Base-by-base conservation (phyloP, 805 yeast species). In the Candida coleopterorum region DNA sequence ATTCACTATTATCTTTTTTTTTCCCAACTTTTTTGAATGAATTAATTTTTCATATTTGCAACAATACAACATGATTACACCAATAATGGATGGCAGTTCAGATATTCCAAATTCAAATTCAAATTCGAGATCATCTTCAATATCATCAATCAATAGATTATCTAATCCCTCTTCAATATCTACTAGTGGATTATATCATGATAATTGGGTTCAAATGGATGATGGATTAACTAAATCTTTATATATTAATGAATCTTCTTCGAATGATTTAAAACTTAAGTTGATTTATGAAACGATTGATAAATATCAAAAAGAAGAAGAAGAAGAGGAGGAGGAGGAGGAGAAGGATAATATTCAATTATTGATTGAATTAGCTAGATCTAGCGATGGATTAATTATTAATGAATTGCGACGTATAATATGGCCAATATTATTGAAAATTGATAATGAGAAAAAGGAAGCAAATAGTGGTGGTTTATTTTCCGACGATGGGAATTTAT, bases 201-300 rank as follows among this genome's bases (percentile, higher is more conserved):
- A 33, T 2, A 76, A 70, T 35, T 74, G 79, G 79, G 75, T 70
- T 18, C 64, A 70, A 27, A 70, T 74, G 72, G 75, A 71, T 35
- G 75, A 71, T 34, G 70, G 65, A 29, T 53, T 72, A 36, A 72
- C 74, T 8, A 62, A 59, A 37, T 71, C 77, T 11, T 57, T 72
- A 32, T 73, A 69, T 47, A 63, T 61, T 33, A 40, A 44, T 17
- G 65, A 59, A 12, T 71, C 63, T 7, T 25, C 76, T 3, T 45
- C 70, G 24, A 59, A 61, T 14, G 65, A 64, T 18, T 50, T 67
- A 40, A 70, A 70, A 42, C 52, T 51, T 5, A 56, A 56, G 23
- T 57, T 69, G 4, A 40, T 74, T 9, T 49, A 52, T 8, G 63
- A 72, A 6, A 25, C 36, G 4, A 6, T 37, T 12, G 9, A 24